A percentile compares a stretch with the other conserved stretches of the same genome.
Evolutionary conservation across 129 eudicot genomes (phyloP).

Genomic region (Arctium lappa): DNA sequence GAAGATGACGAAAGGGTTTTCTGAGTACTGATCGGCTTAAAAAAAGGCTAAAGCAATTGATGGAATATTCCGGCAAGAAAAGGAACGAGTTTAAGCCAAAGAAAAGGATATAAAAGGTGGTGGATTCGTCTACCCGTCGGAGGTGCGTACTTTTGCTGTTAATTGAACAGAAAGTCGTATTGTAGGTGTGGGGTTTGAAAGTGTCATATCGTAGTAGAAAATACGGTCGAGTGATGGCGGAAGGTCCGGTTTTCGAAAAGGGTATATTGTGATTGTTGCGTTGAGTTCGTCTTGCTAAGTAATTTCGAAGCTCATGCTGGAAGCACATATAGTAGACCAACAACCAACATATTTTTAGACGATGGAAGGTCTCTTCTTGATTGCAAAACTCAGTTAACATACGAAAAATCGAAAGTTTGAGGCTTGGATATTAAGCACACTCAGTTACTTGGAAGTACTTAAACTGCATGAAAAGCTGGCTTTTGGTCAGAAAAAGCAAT

Average conservation of each 20-base stretch:
- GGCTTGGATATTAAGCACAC: slow-evolving; percentile 60
- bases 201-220: slow-evolving; percentile 38
- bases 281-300: slow-evolving; percentile 32
- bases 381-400: slow-evolving; percentile 38
- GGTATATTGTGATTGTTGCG: slow-evolving; percentile 79
- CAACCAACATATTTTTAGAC: slow-evolving; percentile 58
- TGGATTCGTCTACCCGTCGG: slow-evolving; percentile 3
- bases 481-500: slow-evolving; percentile 42
- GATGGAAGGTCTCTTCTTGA: slow-evolving; percentile 67
- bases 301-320: slow-evolving; percentile 84
- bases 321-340: slow-evolving; percentile 58
- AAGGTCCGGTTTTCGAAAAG: slow-evolving; percentile 46
- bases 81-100: background rate
- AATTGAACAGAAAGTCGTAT: slow-evolving; percentile 42
- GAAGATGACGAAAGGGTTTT: background rate
- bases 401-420: slow-evolving; percentile 29
- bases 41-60: background rate
- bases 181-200: slow-evolving; percentile 20
- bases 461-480: slow-evolving; percentile 65
- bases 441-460: slow-evolving; percentile 54
- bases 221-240: slow-evolving; percentile 24
- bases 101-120: slow-evolving; percentile 13
- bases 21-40: background rate
- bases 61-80: background rate
- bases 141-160: slow-evolving; percentile 34